These are phyloP conservation scores for Cutaneotrichosporon cyanovorans DNA, from an alignment of 1,284 basidiomycete genomes.

Conservation along the genomic window DNA sequence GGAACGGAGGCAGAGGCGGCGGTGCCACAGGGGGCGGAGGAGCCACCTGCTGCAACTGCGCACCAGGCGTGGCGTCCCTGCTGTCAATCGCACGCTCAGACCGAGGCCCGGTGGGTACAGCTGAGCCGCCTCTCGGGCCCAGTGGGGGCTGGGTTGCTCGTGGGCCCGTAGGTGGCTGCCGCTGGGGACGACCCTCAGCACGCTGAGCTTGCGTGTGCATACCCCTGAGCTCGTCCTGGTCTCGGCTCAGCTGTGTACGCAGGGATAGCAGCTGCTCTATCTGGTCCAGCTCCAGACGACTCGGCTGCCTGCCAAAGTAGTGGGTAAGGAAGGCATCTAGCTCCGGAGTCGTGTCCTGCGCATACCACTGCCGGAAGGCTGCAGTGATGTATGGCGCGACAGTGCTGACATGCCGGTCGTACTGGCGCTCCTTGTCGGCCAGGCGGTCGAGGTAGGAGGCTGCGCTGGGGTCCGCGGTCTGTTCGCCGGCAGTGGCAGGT, in stretches of 20 bases:
- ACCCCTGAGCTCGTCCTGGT: constrained; percentile 21
- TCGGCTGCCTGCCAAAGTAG: constrained; percentile 33
- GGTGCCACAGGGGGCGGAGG: no score
- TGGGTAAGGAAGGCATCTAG: constrained; percentile 30
- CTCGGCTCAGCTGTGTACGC: constrained; percentile 15
- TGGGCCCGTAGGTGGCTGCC: constrained; percentile 3
- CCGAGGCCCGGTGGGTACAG: no score
- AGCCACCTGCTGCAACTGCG: not conserved
- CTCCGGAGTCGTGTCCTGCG: constrained; percentile 20
- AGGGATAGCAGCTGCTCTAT: constrained; percentile 25
- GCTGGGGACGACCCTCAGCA: not conserved
- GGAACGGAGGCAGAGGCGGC: not conserved
- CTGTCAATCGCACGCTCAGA: no score
- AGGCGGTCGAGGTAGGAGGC: constrained; percentile 15
- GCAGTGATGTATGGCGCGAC: constrained; percentile 35
- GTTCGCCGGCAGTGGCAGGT: no score
- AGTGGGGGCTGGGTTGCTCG: not conserved
- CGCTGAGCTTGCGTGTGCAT: constrained; percentile 14
- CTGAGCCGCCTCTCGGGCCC: no score
- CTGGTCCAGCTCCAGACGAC: constrained; percentile 24
- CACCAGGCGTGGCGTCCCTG: not conserved
- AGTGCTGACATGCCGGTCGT: constrained; percentile 17
- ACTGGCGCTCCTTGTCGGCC: constrained; percentile 20
- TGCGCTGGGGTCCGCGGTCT: no score
- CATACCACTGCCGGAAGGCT: constrained; percentile 34